Evolutionary conservation across 305 asterid species (phyloP).

Genomic region (Fraxinus nigra): DNA sequence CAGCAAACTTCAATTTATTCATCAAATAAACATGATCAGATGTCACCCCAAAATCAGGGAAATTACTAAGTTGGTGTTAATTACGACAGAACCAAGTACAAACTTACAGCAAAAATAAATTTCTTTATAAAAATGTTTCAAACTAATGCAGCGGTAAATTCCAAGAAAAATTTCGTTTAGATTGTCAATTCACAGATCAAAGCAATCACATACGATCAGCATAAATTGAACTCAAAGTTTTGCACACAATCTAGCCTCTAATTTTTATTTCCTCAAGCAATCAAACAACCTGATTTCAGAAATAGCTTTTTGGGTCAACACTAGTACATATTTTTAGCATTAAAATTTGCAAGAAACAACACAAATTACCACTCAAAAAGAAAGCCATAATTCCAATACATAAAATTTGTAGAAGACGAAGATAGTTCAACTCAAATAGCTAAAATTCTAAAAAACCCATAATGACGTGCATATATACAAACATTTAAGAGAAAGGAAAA

Average conservation of each 20-base stretch:
- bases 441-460: not conserved
- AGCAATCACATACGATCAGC: not conserved
- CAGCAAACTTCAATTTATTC: not conserved
- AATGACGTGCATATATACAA: not conserved
- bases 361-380: not conserved
- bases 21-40: not conserved
- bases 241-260: not conserved
- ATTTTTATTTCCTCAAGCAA: not conserved
- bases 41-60: not conserved
- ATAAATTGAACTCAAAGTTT: not conserved
- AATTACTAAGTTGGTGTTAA: not conserved
- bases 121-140: not conserved
- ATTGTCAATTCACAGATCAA: not conserved
- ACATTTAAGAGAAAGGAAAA: not conserved
- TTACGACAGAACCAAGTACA: not conserved
- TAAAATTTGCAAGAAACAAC: not conserved
- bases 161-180: not conserved
- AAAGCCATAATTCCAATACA: not conserved
- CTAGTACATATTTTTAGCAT: not conserved
- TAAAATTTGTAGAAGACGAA: not conserved
- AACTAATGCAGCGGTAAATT: not conserved
- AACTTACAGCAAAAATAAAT: not conserved
- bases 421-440: not conserved
- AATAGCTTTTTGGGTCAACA: not conserved
- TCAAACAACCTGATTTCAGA: not conserved